Evolutionary conservation across 2,329 filamentous ascomycete genomes (phyloP).

Genomic region (Fusarium napiforme): DNA sequence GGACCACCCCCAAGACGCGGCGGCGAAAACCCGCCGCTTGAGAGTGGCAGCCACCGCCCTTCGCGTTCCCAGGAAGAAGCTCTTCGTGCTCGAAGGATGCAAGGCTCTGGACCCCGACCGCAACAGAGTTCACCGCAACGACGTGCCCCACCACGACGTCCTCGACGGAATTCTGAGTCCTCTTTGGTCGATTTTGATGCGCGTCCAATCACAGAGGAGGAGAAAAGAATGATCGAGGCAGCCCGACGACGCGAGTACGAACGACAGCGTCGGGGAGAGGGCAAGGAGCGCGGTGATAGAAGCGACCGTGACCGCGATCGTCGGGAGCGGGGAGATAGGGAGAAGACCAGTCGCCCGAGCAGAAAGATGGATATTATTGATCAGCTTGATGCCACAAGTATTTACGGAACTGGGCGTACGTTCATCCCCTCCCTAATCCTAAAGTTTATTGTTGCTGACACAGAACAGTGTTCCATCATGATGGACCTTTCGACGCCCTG

Average conservation of each 20-base stretch:
- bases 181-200: slow-evolving; percentile 71
- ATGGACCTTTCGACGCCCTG: slow-evolving; percentile 95
- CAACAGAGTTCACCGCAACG: slow-evolving; percentile 51
- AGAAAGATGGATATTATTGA: slow-evolving; percentile 88
- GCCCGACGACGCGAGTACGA: slow-evolving; percentile 46
- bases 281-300: slow-evolving; percentile 36
- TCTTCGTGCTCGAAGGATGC: slow-evolving; percentile 58
- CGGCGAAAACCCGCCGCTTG: slow-evolving; percentile 61
- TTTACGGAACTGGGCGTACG: slow-evolving; percentile 91
- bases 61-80: slow-evolving; percentile 75
- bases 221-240: slow-evolving; percentile 53
- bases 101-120: slow-evolving; percentile 50
- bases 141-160: slow-evolving; percentile 51
- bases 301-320: slow-evolving; percentile 49
- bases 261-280: slow-evolving; percentile 38
- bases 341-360: slow-evolving; percentile 60
- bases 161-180: slow-evolving; percentile 82
- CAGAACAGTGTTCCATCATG: slow-evolving; percentile 92
- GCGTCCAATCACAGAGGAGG: slow-evolving; percentile 68
- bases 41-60: slow-evolving; percentile 63
- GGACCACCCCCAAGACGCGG: slow-evolving; percentile 41
- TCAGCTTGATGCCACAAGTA: slow-evolving; percentile 94
- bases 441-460: slow-evolving; percentile 6
- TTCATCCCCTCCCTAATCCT: slow-evolving; percentile 38
- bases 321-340: slow-evolving; percentile 55